Base-by-base conservation (phyloP, 805 yeast genomes). In the Barnettozyma sucrosica region DNA sequence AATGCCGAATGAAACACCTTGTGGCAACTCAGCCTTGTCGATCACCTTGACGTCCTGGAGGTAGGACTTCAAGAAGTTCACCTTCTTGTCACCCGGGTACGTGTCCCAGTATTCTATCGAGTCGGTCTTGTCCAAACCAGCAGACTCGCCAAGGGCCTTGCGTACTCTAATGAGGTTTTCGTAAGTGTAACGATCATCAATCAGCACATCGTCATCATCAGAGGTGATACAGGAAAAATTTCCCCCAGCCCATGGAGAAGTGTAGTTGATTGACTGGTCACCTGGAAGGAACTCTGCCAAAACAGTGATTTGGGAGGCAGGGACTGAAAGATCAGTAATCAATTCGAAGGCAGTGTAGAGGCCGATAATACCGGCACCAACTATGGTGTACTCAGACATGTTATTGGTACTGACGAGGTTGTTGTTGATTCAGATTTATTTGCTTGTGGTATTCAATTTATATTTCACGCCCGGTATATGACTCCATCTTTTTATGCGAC, bases 221-320 rank as follows among this genome's bases (percentile, higher is more conserved):
- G 81, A 85, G 0, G 86, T 75, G 41, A 83, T 81, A 51, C 77
- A 70, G 3, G 81, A 74, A 57, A 78, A 79, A 58, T 79, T 79
- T 7, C 80, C 83, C 23, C 84, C 84, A 0, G 95, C 95, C 77
- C 84, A 83, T 0, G 95, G 95, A 0, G 90, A 83, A 1, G 95
- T 81, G 63, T 83, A 87, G 43, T 77, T 70, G 48, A 77, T 77
- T 4, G 89, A 80, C 53, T 79, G 83, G 58, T 87, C 95, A 5
- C 95, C 95, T 3, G 95, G 95, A 34, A 82, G 63, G 55, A 74
- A 76, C 57, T 83, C 77, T 7, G 87, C 92, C 18, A 82, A 55
- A 2, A 86, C 74, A 4, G 77, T 70, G 51, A 87, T 75, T 6
- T 75, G 65, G 1, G 59, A 47, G 1, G 75, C 70, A 0, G 59